Percentiles rank a stretch among this genome's conserved stretches.
Conservation (phyloP, 1,284 basidiomycete genomes). For the Microstroma glucosiphilum region DNA sequence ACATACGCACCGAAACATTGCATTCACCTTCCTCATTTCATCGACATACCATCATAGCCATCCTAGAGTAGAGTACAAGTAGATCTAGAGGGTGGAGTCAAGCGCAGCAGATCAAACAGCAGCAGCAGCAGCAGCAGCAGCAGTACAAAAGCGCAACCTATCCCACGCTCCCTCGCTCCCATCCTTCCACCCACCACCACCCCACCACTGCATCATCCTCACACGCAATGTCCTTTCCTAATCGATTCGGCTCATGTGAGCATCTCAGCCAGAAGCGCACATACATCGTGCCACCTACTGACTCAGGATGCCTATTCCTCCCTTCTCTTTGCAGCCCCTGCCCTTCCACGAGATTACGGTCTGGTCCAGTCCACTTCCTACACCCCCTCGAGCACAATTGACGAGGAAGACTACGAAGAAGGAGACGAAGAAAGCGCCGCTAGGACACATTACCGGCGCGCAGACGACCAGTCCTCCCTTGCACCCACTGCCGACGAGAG, state of each 20-base stretch:
- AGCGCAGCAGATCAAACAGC: no score
- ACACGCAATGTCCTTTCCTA: constrained; percentile 5
- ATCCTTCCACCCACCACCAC: no score
- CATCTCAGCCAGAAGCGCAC: neutral
- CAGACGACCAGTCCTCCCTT: no score
- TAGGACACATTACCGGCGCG: neutral
- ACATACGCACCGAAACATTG: no score
- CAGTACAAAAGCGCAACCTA: no score
- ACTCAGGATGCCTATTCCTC: neutral
- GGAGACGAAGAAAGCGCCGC: neutral
- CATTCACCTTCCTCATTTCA: no score
- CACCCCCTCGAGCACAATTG: neutral
- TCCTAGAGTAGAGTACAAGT: no score
- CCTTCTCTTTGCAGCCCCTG: neutral
- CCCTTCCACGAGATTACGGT: constrained; percentile 1
- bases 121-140: no score
- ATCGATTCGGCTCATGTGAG: constrained; percentile 5
- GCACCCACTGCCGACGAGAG: neutral
- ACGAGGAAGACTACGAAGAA: constrained; percentile 6
- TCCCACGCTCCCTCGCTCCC: no score
- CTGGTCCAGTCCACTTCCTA: constrained; percentile 5
- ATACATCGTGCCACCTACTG: neutral
- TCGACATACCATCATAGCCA: no score
- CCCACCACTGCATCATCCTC: no score
- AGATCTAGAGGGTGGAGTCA: no score